Conservation (phyloP, 306 rosid genomes). For the Vachellia collinsii region DNA sequence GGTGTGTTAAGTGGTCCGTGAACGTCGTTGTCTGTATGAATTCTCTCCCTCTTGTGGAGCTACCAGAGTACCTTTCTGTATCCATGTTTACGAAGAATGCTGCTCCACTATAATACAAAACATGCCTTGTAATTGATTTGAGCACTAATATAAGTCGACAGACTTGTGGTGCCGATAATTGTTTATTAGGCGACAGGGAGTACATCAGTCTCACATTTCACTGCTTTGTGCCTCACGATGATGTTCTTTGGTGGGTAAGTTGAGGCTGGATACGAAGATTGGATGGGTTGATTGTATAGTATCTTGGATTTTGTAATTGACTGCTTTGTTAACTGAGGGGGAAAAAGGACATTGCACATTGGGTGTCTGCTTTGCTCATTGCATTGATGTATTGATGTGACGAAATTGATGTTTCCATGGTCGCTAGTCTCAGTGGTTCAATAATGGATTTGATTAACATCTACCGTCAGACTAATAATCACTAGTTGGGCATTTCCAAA, state of each 20-base stretch:
- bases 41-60: conserved; percentile 33
- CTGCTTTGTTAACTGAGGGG: neutral
- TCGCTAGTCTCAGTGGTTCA: neutral
- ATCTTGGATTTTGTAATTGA: conserved; percentile 34
- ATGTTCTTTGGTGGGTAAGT: neutral
- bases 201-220: conserved; percentile 7
- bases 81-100: conserved; percentile 32
- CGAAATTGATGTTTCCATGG: conserved; percentile 6
- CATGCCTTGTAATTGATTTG: conserved; percentile 30
- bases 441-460: neutral
- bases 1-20: conserved; percentile 33
- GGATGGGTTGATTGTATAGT: conserved; percentile 38
- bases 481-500: neutral
- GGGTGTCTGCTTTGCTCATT: neutral
- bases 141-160: conserved; percentile 24
- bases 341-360: conserved; percentile 19
- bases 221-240: conserved; percentile 19
- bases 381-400: neutral
- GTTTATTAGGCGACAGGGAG: conserved; percentile 31
- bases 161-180: conserved; percentile 34
- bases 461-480: neutral
- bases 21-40: neutral
- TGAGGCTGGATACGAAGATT: neutral
- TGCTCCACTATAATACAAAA: conserved; percentile 20
- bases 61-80: conserved; percentile 29